A percentile compares a stretch with the other conserved stretches of the same genome.
Evolutionary conservation across 2,329 filamentous ascomycete genomes (phyloP).

Genomic region (Mycosphaerella sp.): DNA sequence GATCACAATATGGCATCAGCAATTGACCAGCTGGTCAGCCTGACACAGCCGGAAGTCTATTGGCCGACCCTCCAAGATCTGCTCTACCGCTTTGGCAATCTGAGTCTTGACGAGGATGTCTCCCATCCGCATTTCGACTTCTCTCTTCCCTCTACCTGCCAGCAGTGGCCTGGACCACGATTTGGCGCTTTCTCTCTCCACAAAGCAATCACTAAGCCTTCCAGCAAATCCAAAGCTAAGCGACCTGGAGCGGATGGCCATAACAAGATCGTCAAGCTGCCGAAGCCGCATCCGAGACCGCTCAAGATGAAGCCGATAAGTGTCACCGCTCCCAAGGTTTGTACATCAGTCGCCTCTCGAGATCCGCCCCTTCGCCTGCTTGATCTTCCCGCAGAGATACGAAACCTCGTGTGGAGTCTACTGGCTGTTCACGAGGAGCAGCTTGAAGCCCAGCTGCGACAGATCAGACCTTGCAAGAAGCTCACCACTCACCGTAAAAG

Average conservation of each 20-base stretch:
- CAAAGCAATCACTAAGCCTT: constrained; percentile 11
- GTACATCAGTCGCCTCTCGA: constrained; percentile 9
- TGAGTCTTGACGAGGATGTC: constrained; percentile 7
- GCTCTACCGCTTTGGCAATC: constrained; percentile 13
- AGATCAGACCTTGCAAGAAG: constrained; percentile 15
- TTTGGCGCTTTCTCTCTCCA: constrained; percentile 18
- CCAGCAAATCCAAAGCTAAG: constrained; percentile 4
- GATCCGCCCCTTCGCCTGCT: constrained; percentile 16
- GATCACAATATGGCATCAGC: constrained; percentile 16
- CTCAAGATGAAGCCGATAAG: constrained; percentile 5
- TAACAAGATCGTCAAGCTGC: not conserved
- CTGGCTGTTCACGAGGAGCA: constrained; percentile 13
- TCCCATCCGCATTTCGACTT: constrained; percentile 14
- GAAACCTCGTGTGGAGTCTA: constrained; percentile 18
- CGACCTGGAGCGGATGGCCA: not conserved
- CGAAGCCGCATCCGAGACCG: constrained; percentile 2
- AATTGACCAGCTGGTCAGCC: constrained; percentile 19
- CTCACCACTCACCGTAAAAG: constrained; percentile 4
- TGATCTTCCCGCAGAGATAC: constrained; percentile 18
- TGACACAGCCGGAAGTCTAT: constrained; percentile 9
- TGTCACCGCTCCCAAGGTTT: not conserved
- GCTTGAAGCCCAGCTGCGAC: constrained; percentile 19
- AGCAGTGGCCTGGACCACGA: constrained; percentile 15
- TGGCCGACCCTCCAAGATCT: constrained; percentile 8
- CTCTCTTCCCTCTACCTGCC: constrained; percentile 15